phyloP scores from a whole-genome alignment of 164 flowering plant species.

The Macadamia tetraphylla region DNA sequence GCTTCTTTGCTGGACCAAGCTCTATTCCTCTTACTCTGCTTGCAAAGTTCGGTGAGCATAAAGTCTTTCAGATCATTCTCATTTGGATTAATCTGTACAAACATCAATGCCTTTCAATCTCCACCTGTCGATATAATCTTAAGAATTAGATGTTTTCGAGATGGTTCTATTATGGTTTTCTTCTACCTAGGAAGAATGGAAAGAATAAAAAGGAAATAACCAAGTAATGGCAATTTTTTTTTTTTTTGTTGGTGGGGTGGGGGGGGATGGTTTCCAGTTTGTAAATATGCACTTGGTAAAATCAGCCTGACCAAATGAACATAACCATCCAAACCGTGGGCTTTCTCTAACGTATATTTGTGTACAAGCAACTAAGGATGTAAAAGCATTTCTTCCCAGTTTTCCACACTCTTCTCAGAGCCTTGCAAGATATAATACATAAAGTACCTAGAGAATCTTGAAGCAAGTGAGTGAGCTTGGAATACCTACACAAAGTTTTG shows the following conservation, averaged over 20 bases:
- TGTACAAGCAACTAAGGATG: too few relatives aligned
- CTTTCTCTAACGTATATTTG: too few relatives aligned
- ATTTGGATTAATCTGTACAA: conserved; percentile 89
- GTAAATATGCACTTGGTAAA: too few relatives aligned
- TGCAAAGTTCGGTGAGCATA: conserved; percentile 95
- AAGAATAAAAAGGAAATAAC: not conserved
- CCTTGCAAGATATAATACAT: too few relatives aligned
- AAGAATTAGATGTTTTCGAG: not conserved
- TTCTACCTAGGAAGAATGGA: not conserved
- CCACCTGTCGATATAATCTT: conserved; percentile 48
- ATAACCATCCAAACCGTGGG: too few relatives aligned
- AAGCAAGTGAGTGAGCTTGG: conserved; percentile 93
- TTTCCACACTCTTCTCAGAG: too few relatives aligned
- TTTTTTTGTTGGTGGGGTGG: too few relatives aligned
- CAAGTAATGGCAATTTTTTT: not conserved
- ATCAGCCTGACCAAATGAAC: too few relatives aligned
- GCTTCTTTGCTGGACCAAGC: conserved; percentile 90
- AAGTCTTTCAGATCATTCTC: conserved; percentile 80
- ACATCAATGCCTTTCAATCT: conserved; percentile 93
- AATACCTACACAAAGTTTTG: conserved; percentile 53
- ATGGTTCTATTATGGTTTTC: not conserved
- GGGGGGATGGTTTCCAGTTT: too few relatives aligned
- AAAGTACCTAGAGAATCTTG: conserved; percentile 90
- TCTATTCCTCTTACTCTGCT: conserved; percentile 95
- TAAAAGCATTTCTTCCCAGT: too few relatives aligned